Evolutionary conservation across 164 flowering plant species (phyloP).

Genomic region (Nelumbo lutea): DNA sequence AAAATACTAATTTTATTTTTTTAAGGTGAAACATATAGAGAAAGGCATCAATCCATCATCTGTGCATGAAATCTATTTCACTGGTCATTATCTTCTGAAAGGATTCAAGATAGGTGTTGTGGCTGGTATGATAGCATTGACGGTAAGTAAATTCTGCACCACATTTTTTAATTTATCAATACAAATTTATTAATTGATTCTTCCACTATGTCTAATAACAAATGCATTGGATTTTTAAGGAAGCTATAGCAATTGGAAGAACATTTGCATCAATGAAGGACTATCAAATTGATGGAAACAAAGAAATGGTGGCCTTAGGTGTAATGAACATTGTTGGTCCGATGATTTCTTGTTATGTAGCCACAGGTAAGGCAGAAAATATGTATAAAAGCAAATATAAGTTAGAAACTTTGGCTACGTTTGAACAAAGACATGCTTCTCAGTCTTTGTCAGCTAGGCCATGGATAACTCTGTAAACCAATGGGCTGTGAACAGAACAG

Average conservation of each 20-base stretch:
- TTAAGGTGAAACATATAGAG: conserved; percentile 64
- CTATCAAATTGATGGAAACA: conserved; percentile 85
- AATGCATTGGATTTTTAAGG: conserved; percentile 40
- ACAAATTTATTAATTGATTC: neutral
- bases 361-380: conserved; percentile 52
- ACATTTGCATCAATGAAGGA: conserved; percentile 88
- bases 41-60: conserved; percentile 79
- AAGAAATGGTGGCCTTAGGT: conserved; percentile 95
- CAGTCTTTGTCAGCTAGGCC: too few relatives aligned
- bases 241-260: conserved; percentile 87
- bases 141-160: conserved; percentile 36
- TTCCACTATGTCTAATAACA: neutral
- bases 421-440: too few relatives aligned
- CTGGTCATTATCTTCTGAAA: conserved; percentile 44
- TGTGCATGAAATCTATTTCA: conserved; percentile 51
- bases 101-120: conserved; percentile 72
- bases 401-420: too few relatives aligned
- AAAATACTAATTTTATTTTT: conserved; percentile 3
- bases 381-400: neutral
- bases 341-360: conserved; percentile 85
- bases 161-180: neutral
- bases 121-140: conserved; percentile 81
- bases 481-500: too few relatives aligned
- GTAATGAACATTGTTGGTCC: conserved; percentile 87
- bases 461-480: too few relatives aligned